A percentile compares a stretch with the other conserved stretches of the same genome.
These are phyloP conservation scores for Penicillium sp. DNA, from an alignment of 2,329 filamentous ascomycete species.

Conservation along the genomic window DNA sequence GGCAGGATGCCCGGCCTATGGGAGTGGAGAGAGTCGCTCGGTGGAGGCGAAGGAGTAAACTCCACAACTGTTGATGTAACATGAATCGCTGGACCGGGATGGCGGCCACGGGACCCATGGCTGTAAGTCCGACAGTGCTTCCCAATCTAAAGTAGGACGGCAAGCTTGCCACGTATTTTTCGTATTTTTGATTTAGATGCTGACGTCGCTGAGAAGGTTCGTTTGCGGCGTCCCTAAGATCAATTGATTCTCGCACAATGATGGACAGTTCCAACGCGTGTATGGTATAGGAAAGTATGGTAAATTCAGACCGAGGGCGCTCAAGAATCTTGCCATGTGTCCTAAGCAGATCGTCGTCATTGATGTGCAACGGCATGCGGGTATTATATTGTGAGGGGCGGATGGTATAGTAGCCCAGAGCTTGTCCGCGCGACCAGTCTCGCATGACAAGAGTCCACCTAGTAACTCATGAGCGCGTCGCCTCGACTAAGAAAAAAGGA, in stretches of 20 bases:
- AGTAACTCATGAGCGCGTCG: neutral
- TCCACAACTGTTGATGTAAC: constrained; percentile 20
- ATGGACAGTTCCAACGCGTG: neutral
- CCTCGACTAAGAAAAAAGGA: neutral
- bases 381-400: constrained; percentile 17
- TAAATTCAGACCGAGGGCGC: neutral
- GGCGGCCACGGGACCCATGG: constrained; percentile 11
- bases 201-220: neutral
- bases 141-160: constrained; percentile 14
- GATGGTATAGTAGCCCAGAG: constrained; percentile 18
- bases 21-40: constrained; percentile 4
- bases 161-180: constrained; percentile 5
- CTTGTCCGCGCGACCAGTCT: constrained; percentile 19
- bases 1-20: constrained; percentile 2
- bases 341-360: neutral
- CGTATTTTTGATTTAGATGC: constrained; percentile 9
- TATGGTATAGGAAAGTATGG: neutral
- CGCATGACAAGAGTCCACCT: constrained; percentile 6
- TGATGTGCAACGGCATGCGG: constrained; percentile 2
- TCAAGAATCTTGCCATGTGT: neutral
- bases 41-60: constrained; percentile 15
- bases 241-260: neutral
- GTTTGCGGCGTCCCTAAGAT: neutral
- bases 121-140: constrained; percentile 11
- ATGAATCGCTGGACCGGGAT: constrained; percentile 17